Base-by-base conservation (phyloP, 345 rosid genomes). In the Carallia pectinifolia region DNA sequence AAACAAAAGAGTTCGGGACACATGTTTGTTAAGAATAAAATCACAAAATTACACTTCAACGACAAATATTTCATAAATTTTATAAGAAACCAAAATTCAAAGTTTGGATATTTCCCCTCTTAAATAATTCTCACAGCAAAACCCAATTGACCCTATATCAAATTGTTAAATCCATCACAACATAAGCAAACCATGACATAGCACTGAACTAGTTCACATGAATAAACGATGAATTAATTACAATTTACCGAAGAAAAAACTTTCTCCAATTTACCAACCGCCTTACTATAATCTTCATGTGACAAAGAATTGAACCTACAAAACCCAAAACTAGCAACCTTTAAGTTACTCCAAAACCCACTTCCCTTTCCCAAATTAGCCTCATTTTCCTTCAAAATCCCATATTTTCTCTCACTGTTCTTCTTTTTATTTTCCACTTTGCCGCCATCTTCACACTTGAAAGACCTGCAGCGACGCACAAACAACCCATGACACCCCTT, bases 211-310 rank as follows among this genome's bases (percentile, higher is more conserved):
- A 13, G 16, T 48, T 37, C 31, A 54, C 1, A 37, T 1, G 38
- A 17, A 52, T 55, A 65, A 64, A 6, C 12, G n/a, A 37, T 33
- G 53, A 65, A 7, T 56, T 8, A 59, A 58, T 30, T 5, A 6
- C 8, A 71, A 81, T 88, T 85, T 61, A 90, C 91, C 71, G 80
- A 76, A 39, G 88, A 82, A 76, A 84, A 85, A 72, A 84, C 77
- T 66, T 72, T 77, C 80, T 90, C 97, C 67, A 88, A 58, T 54
- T 83, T 85, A 67, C 78, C 85, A 73, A 84, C 64, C 31, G 82
- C 82, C 62, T 75, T 70, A 52, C 58, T 66, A 52, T 76, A 69
- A 39, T 88, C 90, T 63, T 86, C 88, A 4, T 64, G 76, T 37
- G 90, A 81, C 64, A 75, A 76, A 18, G 84, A 70, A 71, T 79